Conservation (phyloP, 306 rosid genomes). For the Inga laurina region DNA sequence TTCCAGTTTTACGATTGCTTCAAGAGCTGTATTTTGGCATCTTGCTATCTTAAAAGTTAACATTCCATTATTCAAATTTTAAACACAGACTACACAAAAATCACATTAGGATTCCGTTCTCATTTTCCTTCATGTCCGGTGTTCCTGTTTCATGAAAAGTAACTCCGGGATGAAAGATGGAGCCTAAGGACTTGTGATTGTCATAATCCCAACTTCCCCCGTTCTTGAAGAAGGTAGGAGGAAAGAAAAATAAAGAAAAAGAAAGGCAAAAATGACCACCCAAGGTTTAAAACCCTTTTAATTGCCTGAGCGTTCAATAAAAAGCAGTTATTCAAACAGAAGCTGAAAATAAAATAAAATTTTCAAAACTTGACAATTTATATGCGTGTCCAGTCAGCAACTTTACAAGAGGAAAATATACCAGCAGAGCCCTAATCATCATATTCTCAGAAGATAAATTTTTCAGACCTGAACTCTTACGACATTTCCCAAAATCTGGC, state of each 20-base stretch:
- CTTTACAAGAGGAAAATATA: slow-evolving; percentile 26
- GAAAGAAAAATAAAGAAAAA: neutral
- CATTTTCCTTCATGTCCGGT: neutral
- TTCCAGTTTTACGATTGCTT: too few species aligned
- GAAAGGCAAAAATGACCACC: neutral
- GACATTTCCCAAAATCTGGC: slow-evolving; percentile 97
- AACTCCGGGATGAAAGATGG: neutral
- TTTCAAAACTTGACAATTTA: slow-evolving; percentile 27
- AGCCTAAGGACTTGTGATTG: neutral
- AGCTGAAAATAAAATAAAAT: neutral
- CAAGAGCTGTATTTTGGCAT: neutral
- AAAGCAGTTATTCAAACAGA: neutral
- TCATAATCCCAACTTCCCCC: neutral
- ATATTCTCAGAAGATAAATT: slow-evolving; percentile 31
- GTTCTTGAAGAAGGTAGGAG: neutral
- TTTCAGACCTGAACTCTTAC: slow-evolving; percentile 32
- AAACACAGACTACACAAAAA: neutral
- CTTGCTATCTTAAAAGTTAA: neutral
- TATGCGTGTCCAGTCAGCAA: slow-evolving; percentile 29
- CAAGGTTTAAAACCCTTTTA: neutral
- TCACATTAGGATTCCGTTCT: neutral
- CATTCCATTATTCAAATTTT: neutral
- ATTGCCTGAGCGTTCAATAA: neutral
- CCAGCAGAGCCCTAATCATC: slow-evolving; percentile 25
- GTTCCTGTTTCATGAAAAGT: neutral